Percentiles rank a stretch among this genome's conserved stretches.
Conservation (phyloP, 2,329 filamentous ascomycete genomes). For the Alternaria sp. region DNA sequence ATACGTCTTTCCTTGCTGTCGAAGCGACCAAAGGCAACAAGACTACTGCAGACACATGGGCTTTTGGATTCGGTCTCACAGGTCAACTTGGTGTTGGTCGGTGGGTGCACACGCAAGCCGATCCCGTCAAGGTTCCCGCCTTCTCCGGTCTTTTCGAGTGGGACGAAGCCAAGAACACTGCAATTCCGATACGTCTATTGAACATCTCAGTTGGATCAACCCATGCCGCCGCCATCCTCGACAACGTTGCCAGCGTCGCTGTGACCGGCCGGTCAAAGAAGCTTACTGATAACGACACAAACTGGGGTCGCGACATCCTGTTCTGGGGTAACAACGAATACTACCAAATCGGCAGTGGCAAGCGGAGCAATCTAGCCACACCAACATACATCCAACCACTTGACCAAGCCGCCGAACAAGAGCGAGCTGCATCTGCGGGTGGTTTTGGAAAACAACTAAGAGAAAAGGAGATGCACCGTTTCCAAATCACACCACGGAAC, state of each 20-base stretch:
- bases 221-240: conserved; percentile 82
- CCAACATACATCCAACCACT: conserved; percentile 82
- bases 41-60: conserved; percentile 79
- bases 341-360: conserved; percentile 92
- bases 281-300: conserved; percentile 70
- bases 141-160: conserved; percentile 87
- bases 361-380: conserved; percentile 76
- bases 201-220: conserved; percentile 77
- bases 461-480: conserved; percentile 72
- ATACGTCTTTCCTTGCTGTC: conserved; percentile 85
- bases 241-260: conserved; percentile 75
- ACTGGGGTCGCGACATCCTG: conserved; percentile 86
- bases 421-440: conserved; percentile 30
- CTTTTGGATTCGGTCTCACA: conserved; percentile 83
- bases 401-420: conserved; percentile 66
- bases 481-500: conserved; percentile 80
- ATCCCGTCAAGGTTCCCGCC: conserved; percentile 79
- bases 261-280: conserved; percentile 52
- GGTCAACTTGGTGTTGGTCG: conserved; percentile 83
- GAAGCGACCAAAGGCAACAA: conserved; percentile 72
- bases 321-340: conserved; percentile 97
- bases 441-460: conserved; percentile 54
- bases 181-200: conserved; percentile 79
- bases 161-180: conserved; percentile 72
- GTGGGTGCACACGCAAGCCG: conserved; percentile 85